Conservation (phyloP, 2,329 filamentous ascomycete genomes). For the Exophiala alcalophila region DNA sequence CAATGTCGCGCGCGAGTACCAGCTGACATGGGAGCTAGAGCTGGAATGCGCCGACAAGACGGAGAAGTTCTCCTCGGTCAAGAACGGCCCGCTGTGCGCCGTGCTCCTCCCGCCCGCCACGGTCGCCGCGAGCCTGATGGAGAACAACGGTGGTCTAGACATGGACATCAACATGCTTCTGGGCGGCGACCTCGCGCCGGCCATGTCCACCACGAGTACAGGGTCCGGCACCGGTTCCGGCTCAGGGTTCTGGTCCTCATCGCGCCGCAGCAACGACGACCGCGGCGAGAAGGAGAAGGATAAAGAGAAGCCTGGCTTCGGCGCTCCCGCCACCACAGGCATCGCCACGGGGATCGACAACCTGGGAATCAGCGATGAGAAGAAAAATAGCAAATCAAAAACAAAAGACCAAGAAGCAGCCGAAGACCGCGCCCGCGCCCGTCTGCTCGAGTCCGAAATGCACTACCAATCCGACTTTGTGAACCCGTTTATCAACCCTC, state of each 20-base stretch:
- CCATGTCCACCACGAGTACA: slow-evolving; percentile 6
- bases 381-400: slow-evolving; percentile 8
- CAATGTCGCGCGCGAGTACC: slow-evolving; percentile 25
- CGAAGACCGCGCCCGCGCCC: slow-evolving; percentile 14
- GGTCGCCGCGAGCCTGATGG: slow-evolving; percentile 2
- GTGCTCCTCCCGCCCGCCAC: slow-evolving; percentile 18
- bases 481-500: too few relatives aligned
- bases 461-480: neutral
- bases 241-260: slow-evolving; percentile 11
- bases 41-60: slow-evolving; percentile 26
- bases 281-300: slow-evolving; percentile 13
- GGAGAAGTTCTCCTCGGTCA: slow-evolving; percentile 13
- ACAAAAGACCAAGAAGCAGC: slow-evolving; percentile 21
- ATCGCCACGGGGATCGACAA: neutral
- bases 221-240: slow-evolving; percentile 10
- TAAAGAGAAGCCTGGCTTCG: slow-evolving; percentile 5
- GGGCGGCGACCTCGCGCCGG: slow-evolving; percentile 1
- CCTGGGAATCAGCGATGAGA: neutral
- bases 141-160: too few relatives aligned
- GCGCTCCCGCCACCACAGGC: neutral
- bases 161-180: slow-evolving; percentile 1
- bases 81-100: slow-evolving; percentile 8
- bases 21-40: slow-evolving; percentile 25
- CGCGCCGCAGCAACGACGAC: slow-evolving; percentile 5
- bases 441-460: slow-evolving; percentile 1